Evolutionary conservation across 148 eudicot species (phyloP), one percentile per base, ranked within the genome.

Genomic region (Bassia scoparia): DNA sequence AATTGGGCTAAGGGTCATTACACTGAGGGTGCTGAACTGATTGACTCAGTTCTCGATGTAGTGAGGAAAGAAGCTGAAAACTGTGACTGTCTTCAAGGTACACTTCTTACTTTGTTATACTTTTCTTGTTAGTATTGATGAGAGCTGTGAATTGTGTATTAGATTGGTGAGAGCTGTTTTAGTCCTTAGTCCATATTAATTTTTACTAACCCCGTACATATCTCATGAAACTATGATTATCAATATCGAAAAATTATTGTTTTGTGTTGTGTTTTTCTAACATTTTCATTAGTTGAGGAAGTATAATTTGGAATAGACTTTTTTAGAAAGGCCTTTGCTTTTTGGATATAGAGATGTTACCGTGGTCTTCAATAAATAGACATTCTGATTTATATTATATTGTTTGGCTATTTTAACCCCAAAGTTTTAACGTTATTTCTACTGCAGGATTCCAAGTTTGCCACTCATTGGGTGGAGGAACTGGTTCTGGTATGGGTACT

Each of bases 11-110:
- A 89, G 78, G 94, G 94, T 27, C 94, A 88, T 61, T 90, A 90
- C 74, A 90, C 96, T 11, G 96, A 90, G 79, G 96, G 96, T 76
- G 96, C 96, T 35, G 96, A 90, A 75, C 87, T 90, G 55, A 90
- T 88, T 80, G 96, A 90, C 72, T 85, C 92, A 0, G 96, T 90
- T 79, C 96, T 90, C 58, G 96, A 90, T 82, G 96, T 88, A 64
- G 96, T 90, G 71, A 86, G 95, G 68, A 89, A 89, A 81, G 94
- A 89, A 68, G 90, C 94, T 77, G 94, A 89, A 84, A 89, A 89
- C 61, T 90, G 92, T 75, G 96, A 90, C 80, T 88, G 90, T 65
- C 90, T 88, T 74, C 96, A 88, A 86, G 96, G 96, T 90, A 82
- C 54, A 65, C 3, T 0, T 38, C 9, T 13, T 20, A 7, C 1